Evolutionary conservation across 257 asterid species (phyloP).

Genomic region (Ilex aquifolium): DNA sequence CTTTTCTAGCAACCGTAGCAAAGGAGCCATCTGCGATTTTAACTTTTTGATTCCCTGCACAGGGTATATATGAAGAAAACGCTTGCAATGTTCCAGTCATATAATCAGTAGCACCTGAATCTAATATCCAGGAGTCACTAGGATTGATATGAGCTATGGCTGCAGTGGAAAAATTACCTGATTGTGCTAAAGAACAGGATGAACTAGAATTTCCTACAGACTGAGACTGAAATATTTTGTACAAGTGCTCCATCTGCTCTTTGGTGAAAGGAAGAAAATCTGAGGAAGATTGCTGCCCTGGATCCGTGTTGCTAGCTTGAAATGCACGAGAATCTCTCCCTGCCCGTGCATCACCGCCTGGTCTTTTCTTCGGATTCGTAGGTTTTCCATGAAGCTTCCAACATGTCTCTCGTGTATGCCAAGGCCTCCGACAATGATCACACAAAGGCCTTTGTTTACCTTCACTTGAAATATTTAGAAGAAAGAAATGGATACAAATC

Average conservation of each 20-base stretch:
- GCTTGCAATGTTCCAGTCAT: not conserved
- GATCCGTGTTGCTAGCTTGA: not conserved
- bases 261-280: not conserved
- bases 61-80: not conserved
- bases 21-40: not conserved
- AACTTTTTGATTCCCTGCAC: not conserved
- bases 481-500: too few relatives aligned
- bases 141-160: not conserved
- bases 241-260: constrained; percentile 3
- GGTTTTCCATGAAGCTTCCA: not conserved
- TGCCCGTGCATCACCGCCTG: not conserved
- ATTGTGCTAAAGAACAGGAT: not conserved
- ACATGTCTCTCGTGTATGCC: too few relatives aligned
- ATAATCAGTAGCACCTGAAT: not conserved
- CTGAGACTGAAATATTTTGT: not conserved
- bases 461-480: too few relatives aligned
- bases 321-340: not conserved
- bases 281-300: not conserved
- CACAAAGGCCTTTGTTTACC: too few relatives aligned
- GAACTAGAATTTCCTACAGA: not conserved
- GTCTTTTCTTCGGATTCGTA: not conserved
- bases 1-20: not conserved
- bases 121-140: not conserved
- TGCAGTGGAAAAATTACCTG: not conserved
- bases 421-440: too few relatives aligned